A percentile compares a stretch with the other conserved stretches of the same genome.
These are phyloP conservation scores for Abelmoschus esculentus DNA, from an alignment of 345 rosid genomes.

Conservation along the genomic window DNA sequence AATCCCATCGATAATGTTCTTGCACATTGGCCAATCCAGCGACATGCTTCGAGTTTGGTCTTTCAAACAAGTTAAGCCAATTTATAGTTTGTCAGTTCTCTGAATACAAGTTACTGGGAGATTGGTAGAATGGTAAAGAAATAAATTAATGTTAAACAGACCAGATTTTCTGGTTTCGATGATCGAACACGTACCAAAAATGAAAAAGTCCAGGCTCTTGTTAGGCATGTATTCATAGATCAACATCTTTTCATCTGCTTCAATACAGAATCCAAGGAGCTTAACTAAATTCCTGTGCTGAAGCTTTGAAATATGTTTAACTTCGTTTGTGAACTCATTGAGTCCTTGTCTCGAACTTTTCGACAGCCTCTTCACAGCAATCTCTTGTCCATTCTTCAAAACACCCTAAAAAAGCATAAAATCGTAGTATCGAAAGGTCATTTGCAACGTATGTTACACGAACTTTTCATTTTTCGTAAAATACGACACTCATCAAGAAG, in stretches of 20 bases:
- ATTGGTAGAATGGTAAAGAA: neutral
- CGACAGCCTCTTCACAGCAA: constrained; percentile 19
- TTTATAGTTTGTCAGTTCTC: constrained; percentile 23
- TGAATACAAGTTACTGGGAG: neutral
- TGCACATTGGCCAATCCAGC: constrained; percentile 46
- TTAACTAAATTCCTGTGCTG: constrained; percentile 36
- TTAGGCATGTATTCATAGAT: too few species aligned
- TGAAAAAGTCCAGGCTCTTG: too few species aligned
- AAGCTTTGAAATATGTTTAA: constrained; percentile 20
- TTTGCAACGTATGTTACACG: neutral
- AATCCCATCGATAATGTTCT: constrained; percentile 54
- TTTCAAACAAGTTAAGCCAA: constrained; percentile 21
- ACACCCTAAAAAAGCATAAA: constrained; percentile 5
- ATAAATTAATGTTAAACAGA: neutral
- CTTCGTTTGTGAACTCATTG: constrained; percentile 20
- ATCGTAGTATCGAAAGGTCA: neutral
- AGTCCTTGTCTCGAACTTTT: constrained; percentile 17
- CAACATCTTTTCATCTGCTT: constrained; percentile 26
- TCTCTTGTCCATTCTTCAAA: constrained; percentile 8
- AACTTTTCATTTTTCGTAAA: neutral
- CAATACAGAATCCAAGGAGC: constrained; percentile 31
- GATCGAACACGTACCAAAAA: constrained; percentile 21
- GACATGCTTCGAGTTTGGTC: constrained; percentile 16
- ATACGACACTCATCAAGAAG: neutral
- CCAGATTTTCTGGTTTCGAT: neutral